phyloP scores from a whole-genome alignment of 441 rosid genomes.

The Arabidopsis hybrid region DNA sequence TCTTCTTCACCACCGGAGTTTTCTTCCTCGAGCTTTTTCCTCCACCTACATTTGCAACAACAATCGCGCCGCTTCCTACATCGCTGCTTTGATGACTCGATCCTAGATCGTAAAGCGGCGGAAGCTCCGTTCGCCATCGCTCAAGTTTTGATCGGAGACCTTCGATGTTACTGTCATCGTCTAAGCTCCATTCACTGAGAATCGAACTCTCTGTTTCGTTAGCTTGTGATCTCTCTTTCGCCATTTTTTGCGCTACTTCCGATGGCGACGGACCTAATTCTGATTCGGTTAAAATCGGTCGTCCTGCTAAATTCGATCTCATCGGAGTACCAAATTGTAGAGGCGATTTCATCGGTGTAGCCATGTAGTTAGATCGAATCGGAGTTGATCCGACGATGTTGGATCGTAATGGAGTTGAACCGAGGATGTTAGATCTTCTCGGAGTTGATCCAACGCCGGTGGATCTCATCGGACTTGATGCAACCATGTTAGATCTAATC shows the following conservation, averaged over 20 bases:
- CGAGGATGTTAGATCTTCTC: constrained; percentile 26
- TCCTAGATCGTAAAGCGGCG: constrained; percentile 60
- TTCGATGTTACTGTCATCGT: constrained; percentile 59
- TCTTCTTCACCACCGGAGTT: constrained; percentile 37
- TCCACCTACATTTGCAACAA: constrained; percentile 31
- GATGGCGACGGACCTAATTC: constrained; percentile 89
- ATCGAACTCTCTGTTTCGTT: constrained; percentile 59
- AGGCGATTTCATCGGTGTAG: constrained; percentile 42
- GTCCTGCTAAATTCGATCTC: constrained; percentile 37
- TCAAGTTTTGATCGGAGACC: constrained; percentile 80
- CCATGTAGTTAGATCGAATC: constrained; percentile 38
- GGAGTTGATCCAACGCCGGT: constrained; percentile 26
- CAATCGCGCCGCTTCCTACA: constrained; percentile 15
- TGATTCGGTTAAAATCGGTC: constrained; percentile 56
- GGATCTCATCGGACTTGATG: constrained; percentile 39
- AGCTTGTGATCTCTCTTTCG: constrained; percentile 42
- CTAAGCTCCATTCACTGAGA: constrained; percentile 63
- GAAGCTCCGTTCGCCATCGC: constrained; percentile 77
- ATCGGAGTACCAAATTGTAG: constrained; percentile 38
- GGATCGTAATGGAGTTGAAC: constrained; percentile 40
- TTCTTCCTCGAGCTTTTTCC: constrained; percentile 34
- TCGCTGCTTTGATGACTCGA: constrained; percentile 45
- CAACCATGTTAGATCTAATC: constrained; percentile 23
- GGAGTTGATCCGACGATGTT: constrained; percentile 43
- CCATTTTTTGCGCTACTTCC: constrained; percentile 68